These are phyloP conservation scores for Phytophthora cryptogea DNA, from an alignment of 352 stramenopile genomes.

Conservation along the genomic window DNA sequence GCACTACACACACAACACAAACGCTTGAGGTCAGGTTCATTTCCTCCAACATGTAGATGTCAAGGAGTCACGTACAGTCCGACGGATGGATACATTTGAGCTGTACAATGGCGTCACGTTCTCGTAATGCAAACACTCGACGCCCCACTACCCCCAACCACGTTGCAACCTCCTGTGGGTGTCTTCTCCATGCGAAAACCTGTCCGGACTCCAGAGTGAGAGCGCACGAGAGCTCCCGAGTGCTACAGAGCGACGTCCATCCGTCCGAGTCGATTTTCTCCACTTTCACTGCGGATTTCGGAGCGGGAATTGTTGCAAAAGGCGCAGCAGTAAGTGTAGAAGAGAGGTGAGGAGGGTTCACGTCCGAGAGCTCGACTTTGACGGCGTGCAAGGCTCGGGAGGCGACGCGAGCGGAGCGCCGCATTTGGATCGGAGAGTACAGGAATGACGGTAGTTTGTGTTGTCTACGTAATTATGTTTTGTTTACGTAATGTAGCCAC, in stretches of 20 bases:
- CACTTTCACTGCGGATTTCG: constrained; percentile 8
- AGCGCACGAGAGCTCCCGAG: constrained; percentile 47
- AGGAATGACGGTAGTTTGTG: constrained; percentile 16
- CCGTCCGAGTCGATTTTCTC: constrained; percentile 27
- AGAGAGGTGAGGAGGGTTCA: not conserved
- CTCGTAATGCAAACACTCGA: constrained; percentile 53
- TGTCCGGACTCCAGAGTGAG: constrained; percentile 58
- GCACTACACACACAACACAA: constrained; percentile 28
- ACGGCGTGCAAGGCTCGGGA: constrained; percentile 7
- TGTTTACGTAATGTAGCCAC: constrained; percentile 19
- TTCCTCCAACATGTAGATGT: not conserved
- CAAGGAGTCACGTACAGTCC: constrained; percentile 37
- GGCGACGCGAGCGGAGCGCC: constrained; percentile 33
- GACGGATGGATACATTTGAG: constrained; percentile 68
- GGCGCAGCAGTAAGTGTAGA: not conserved
- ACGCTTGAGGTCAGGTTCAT: not conserved
- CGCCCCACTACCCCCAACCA: constrained; percentile 63
- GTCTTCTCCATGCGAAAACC: constrained; percentile 48
- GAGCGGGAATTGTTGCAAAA: constrained; percentile 15
- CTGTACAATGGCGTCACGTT: constrained; percentile 42
- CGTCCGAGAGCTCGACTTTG: constrained; percentile 5
- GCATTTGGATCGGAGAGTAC: constrained; percentile 17
- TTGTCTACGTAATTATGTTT: too few species aligned
- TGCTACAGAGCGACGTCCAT: constrained; percentile 46
- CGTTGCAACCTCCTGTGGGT: constrained; percentile 7